Percentiles rank a stretch among this genome's conserved stretches.
Evolutionary conservation across 345 rosid genomes (phyloP).

Genomic region (Rhizophora mangle): DNA sequence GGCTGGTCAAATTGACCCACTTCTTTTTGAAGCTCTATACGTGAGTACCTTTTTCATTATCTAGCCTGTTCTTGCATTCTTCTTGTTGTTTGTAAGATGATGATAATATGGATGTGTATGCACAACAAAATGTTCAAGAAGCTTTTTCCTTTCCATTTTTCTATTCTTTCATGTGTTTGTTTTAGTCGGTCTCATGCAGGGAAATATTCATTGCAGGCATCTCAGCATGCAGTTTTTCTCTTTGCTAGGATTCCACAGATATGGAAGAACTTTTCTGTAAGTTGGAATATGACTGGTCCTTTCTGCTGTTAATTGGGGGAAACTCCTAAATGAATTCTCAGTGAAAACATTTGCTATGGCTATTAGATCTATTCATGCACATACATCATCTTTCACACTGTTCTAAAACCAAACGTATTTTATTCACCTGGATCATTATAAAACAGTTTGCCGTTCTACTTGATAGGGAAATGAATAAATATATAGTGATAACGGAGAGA

Average conservation of each 20-base stretch:
- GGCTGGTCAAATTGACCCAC: constrained; percentile 75
- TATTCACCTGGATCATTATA: neutral
- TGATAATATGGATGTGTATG: no score
- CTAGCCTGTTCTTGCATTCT: constrained; percentile 1
- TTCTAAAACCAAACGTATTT: neutral
- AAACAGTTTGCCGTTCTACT: no score
- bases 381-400: neutral
- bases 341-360: neutral
- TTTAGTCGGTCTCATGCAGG: neutral
- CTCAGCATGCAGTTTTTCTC: constrained; percentile 92
- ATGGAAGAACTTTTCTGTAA: constrained; percentile 78
- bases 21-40: constrained; percentile 88
- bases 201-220: constrained; percentile 55
- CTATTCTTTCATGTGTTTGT: neutral
- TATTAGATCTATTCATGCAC: neutral
- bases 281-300: constrained; percentile 20
- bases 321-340: neutral
- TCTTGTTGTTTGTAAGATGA: neutral
- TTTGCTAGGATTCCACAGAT: constrained; percentile 92
- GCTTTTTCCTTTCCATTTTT: neutral
- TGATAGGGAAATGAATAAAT: no score
- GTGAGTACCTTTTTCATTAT: constrained; percentile 38
- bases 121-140: neutral
- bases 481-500: no score
- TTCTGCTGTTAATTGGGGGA: neutral